A percentile compares a stretch with the other conserved stretches of the same genome.
phyloP scores from a whole-genome alignment of 2,329 filamentous ascomycete genomes.

The Trichoderma sp. region DNA sequence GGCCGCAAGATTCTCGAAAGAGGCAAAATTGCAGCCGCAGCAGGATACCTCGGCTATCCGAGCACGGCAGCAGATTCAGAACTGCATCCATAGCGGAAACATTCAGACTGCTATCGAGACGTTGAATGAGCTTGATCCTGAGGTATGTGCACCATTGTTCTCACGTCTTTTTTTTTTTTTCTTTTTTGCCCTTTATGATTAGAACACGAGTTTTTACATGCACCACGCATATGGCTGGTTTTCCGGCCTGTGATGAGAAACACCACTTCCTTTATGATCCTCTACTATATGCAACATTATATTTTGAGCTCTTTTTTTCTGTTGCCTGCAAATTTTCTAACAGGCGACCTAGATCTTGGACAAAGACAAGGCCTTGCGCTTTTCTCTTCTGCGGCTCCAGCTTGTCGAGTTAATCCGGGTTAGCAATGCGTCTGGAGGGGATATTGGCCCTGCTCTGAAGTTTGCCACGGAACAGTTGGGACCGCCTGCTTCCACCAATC shows the following conservation, averaged over 20 bases:
- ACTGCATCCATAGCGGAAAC: constrained; percentile 80
- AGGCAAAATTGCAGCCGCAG: constrained; percentile 81
- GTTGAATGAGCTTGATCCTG: constrained; percentile 85
- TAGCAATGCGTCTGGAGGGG: constrained; percentile 67
- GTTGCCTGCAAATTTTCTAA: constrained; percentile 14
- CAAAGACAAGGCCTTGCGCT: constrained; percentile 78
- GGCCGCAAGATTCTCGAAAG: constrained; percentile 88
- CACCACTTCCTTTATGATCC: constrained; percentile 58
- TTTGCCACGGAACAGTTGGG: constrained; percentile 89
- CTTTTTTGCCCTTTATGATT: constrained; percentile 67
- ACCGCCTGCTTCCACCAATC: constrained; percentile 79
- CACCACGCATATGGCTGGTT: constrained; percentile 92
- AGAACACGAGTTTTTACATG: constrained; percentile 83
- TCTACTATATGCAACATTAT: neutral
- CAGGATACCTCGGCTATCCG: constrained; percentile 73
- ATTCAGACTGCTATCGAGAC: constrained; percentile 83
- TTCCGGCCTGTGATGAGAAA: constrained; percentile 88
- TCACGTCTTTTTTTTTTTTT: constrained; percentile 47
- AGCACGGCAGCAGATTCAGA: constrained; percentile 78
- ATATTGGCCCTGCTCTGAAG: constrained; percentile 76
- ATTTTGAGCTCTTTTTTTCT: neutral
- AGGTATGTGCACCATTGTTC: constrained; percentile 63
- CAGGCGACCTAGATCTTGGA: constrained; percentile 74
- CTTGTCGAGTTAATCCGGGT: constrained; percentile 88
- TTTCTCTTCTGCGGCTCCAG: constrained; percentile 85